Conservation (phyloP, 768 basidiomycete species). For the Phanerochaete sordida region DNA sequence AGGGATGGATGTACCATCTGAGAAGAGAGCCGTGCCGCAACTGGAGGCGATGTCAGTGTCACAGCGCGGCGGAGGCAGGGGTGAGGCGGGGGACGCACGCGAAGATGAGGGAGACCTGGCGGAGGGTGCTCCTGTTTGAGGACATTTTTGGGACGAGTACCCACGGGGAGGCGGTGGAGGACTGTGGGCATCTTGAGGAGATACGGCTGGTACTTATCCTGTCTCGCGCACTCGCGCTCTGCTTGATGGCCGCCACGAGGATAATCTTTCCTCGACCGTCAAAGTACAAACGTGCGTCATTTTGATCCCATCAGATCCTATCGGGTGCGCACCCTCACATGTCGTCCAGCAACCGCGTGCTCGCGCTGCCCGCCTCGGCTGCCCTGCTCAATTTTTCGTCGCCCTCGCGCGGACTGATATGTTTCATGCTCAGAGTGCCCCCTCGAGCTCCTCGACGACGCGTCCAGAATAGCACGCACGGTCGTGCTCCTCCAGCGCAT, state of each 20-base stretch:
- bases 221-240: neutral
- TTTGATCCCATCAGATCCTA: conserved; percentile 2
- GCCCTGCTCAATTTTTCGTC: neutral
- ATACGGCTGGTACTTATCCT: neutral
- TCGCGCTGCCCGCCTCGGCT: neutral
- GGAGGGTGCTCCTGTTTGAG: conserved; percentile 20
- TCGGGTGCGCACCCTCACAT: neutral
- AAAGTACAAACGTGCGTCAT: conserved; percentile 1
- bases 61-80: conserved; percentile 3
- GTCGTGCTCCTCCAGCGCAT: neutral
- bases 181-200: neutral
- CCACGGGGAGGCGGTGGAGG: neutral
- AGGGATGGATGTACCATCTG: conserved; percentile 54
- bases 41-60: conserved; percentile 31
- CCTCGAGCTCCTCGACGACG: neutral
- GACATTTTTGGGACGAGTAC: conserved; percentile 7
- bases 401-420: neutral
- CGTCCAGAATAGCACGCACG: neutral
- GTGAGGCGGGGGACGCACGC: conserved; percentile 47
- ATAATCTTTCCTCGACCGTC: neutral
- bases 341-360: neutral
- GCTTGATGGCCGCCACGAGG: neutral
- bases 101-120: conserved; percentile 78
- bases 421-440: neutral
- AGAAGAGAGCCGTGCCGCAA: conserved; percentile 86